Evolutionary conservation across 768 basidiomycete species (phyloP).

Genomic region (Lentinus tigrinus): DNA sequence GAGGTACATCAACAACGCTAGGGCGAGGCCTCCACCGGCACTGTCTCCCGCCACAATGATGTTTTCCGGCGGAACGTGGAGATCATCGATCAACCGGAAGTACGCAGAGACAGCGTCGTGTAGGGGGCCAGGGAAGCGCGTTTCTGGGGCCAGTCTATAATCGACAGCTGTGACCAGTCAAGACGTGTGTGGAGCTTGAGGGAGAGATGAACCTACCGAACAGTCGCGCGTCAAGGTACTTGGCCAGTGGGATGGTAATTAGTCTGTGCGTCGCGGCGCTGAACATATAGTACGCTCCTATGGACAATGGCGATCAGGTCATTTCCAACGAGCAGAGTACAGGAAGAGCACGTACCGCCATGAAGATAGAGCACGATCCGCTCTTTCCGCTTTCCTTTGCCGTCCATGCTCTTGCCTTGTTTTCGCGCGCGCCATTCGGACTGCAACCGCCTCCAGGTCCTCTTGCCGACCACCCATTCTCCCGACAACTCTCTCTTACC

Average conservation of each 20-base stretch:
- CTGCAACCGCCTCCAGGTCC: constrained; percentile 86
- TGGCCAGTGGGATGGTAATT: constrained; percentile 88
- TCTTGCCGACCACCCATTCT: constrained; percentile 96
- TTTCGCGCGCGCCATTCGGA: constrained; percentile 63
- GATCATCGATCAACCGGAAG: constrained; percentile 81
- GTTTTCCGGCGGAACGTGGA: constrained; percentile 89
- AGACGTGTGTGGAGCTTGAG: not conserved
- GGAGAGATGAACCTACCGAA: constrained; percentile 53
- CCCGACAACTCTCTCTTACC: constrained; percentile 83
- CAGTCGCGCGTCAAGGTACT: constrained; percentile 84
- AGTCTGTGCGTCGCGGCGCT: constrained; percentile 88
- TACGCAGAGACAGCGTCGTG: constrained; percentile 87
- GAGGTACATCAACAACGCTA: constrained; percentile 90
- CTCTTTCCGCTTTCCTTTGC: constrained; percentile 52
- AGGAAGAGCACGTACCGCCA: constrained; percentile 56
- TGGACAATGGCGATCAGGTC: not conserved
- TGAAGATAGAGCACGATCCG: constrained; percentile 92
- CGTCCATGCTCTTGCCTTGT: constrained; percentile 3
- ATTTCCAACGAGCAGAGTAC: constrained; percentile 18
- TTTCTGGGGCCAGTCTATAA: constrained; percentile 95
- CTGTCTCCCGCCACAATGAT: constrained; percentile 89
- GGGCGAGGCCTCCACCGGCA: constrained; percentile 85
- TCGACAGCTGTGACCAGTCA: constrained; percentile 57
- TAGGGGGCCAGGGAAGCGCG: constrained; percentile 86
- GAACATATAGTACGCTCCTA: constrained; percentile 91